Base-by-base conservation (phyloP, 345 rosid species). In the Psidium friedrichsthalianum region DNA sequence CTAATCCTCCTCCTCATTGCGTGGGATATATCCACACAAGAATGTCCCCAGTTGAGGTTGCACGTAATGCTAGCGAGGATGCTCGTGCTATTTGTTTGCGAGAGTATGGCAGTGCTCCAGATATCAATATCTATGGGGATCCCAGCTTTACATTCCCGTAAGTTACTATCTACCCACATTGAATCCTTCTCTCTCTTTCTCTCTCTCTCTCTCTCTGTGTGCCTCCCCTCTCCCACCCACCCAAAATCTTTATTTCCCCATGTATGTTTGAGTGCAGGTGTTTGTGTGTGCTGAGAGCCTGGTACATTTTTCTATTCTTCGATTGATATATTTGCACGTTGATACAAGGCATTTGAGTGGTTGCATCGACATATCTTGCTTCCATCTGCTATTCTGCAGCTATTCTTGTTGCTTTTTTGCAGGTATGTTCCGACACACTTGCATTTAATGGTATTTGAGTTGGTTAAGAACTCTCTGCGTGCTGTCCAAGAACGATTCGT, bases 41-140 rank as follows among this genome's bases (percentile, higher is more conserved):
- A 90, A 96, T 95, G 99, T 98, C 99, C 89, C 99, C 99, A 1
- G 82, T 96, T 90, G 94, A 92, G 91, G 95, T 96, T 69, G 98
- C 99, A 6, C 89, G 89, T 83, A 90, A 95, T 86, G 99, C 99
- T 4, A 92, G 94, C 86, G 99, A 98, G 88, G 98, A 94, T 92
- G 99, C 99, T 5, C 96, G 98, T 51, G 51, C 93, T 61, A 90
- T 96, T 84, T 98, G 99, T 90, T 89, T 92, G 84, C 87, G 96
- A 10, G 99, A 98, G 89, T 98, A 96, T 90, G 98, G 99, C 42
- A 86, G 94, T 90, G 94, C 99, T 57, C 99, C 99, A 0, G 93
- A 91, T 27, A 84, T 98, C 42, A 91, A 87, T 85, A 93, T 95
- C 51, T 98, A 98, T 20, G 99, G 99, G 29, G 99, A 98, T 90